Evolutionary conservation across 306 rosid species (phyloP), one percentile per base, ranked within the genome.

Genomic region (Arachis hypogaea): DNA sequence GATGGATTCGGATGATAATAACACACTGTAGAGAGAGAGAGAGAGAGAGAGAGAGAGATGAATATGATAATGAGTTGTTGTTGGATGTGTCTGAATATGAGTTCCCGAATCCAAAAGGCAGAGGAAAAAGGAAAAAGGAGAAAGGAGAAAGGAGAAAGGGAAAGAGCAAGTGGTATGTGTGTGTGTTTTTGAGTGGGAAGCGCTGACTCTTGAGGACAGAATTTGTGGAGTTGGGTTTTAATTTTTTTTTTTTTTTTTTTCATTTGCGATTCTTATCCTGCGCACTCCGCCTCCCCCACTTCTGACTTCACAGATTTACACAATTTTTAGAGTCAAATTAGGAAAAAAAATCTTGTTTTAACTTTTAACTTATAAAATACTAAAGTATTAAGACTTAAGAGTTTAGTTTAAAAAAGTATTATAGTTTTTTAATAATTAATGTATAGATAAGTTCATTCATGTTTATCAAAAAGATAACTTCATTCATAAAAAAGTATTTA

Each of bases 81-180:
- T 46, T 49, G 22, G 18, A 52, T 22, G 58, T 52, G 58, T n/a
- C 58, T 14, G 29, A 52, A 52, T 52, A 52, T 52, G 58, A 52
- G 58, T 52, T 52, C 58, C 58, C 58, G 58, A 52, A 52, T 52
- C 58, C 9, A 52, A 52, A 52, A n/a, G 29, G 58, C 1, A 52
- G 55, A 47, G 54, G 9, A 12, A 18, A 18, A 18, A 18, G 18
- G 9, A 12, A 18, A 18, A 18, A 18, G 18, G 18, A 18, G 0
- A 18, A 18, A 18, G 18, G 18, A 18, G 0, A 18, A 49, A 14
- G 10, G 54, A 11, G 3, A 49, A 12, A 49, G 29, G 5, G 2
- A n/a, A 4, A 52, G 58, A 52, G 58, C 12, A 14, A 52, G 58
- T n/a, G 58, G 22, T 52, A 8, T 1, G 58, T 33, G 38, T 33